These are phyloP conservation scores for Rhynchosporium graminicola DNA, from an alignment of 2,329 filamentous ascomycete species.

Conservation along the genomic window DNA sequence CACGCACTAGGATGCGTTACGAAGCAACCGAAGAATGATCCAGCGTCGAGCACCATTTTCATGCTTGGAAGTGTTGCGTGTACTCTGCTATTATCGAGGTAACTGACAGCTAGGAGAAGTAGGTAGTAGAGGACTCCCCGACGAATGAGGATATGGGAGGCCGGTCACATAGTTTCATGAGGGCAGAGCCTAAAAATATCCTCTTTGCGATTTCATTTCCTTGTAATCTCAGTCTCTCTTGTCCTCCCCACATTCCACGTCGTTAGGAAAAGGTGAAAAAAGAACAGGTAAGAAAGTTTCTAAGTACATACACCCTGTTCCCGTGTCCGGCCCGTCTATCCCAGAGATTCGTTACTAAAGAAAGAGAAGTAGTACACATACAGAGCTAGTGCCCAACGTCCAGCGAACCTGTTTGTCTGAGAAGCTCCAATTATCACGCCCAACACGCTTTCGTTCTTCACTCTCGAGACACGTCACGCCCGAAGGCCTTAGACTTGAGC, in stretches of 20 bases:
- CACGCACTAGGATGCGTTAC: background rate
- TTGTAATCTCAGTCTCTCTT: background rate
- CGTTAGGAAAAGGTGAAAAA: background rate
- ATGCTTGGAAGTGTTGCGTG: too few relatives aligned
- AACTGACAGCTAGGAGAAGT: background rate
- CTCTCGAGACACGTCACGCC: constrained; percentile 88
- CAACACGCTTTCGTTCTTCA: constrained; percentile 44
- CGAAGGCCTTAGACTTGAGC: constrained; percentile 95
- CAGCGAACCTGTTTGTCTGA: background rate
- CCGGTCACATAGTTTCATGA: background rate
- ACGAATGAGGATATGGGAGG: constrained; percentile 11
- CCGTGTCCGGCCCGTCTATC: constrained; percentile 24
- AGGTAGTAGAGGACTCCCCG: constrained; percentile 2
- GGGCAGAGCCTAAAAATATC: too few relatives aligned
- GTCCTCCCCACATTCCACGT: background rate
- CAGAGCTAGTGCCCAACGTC: constrained; percentile 1
- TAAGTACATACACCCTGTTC: constrained; percentile 24
- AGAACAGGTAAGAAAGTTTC: background rate
- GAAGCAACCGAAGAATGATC: background rate
- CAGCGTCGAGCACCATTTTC: background rate
- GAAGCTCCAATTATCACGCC: background rate
- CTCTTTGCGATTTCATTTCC: background rate
- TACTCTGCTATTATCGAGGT: background rate
- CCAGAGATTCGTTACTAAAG: constrained; percentile 30
- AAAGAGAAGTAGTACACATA: constrained; percentile 24